phyloP scores from a whole-genome alignment of 371 early-diverging fungal species.

The Smittium mucronatum region DNA sequence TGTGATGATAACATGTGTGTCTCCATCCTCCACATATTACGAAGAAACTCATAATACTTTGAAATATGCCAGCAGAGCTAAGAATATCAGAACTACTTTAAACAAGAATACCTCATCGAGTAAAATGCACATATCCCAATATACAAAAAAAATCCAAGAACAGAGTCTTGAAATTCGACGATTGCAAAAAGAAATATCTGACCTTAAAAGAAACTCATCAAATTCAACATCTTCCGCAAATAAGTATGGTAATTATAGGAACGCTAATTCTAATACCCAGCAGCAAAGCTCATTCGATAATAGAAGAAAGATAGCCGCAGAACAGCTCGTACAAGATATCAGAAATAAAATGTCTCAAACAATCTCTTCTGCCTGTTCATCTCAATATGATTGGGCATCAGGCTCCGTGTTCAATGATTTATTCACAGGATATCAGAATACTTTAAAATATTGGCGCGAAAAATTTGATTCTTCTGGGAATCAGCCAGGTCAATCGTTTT shows the following conservation, averaged over 20 bases:
- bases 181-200: slow-evolving; percentile 31
- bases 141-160: slow-evolving; percentile 42
- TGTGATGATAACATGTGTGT: slow-evolving; percentile 78
- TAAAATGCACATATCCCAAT: slow-evolving; percentile 44
- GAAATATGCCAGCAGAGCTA: slow-evolving; percentile 74
- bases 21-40: slow-evolving; percentile 49
- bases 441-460: slow-evolving; percentile 25
- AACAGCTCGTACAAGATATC: slow-evolving; percentile 31
- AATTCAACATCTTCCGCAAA: not conserved
- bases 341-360: slow-evolving; percentile 26
- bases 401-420: slow-evolving; percentile 18
- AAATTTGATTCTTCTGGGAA: slow-evolving; percentile 23
- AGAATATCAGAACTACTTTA: slow-evolving; percentile 54
- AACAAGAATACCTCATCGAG: slow-evolving; percentile 41
- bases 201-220: slow-evolving; percentile 10
- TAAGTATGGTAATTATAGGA: slow-evolving; percentile 13
- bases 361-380: slow-evolving; percentile 27
- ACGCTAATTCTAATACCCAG: slow-evolving; percentile 15
- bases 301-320: slow-evolving; percentile 26
- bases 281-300: slow-evolving; percentile 26
- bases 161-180: slow-evolving; percentile 39
- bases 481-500: slow-evolving; percentile 16
- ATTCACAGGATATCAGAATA: slow-evolving; percentile 19
- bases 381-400: slow-evolving; percentile 30
- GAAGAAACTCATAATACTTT: slow-evolving; percentile 83